A percentile compares a stretch with the other conserved stretches of the same genome.
Conservation (phyloP, 2,329 filamentous ascomycete species). For the Aspergillus cejpii region DNA sequence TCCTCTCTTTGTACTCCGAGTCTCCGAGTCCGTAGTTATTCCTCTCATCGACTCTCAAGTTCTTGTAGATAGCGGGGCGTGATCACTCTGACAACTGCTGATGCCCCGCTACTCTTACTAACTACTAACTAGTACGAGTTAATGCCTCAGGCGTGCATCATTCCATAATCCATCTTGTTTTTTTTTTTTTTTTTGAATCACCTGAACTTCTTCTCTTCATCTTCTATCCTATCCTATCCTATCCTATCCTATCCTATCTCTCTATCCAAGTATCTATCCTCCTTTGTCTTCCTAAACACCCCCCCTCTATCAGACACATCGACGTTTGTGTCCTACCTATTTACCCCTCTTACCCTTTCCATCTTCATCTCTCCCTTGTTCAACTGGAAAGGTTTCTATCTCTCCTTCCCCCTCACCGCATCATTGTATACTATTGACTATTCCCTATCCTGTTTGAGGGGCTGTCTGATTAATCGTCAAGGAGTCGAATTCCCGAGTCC, state of each 20-base stretch:
- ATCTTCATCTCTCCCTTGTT: conserved; percentile 15
- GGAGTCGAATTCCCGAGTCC: conserved; percentile 9
- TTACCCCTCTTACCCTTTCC: conserved; percentile 5
- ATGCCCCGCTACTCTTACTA: conserved; percentile 5
- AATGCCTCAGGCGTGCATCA: neutral
- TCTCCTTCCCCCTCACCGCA: conserved; percentile 1
- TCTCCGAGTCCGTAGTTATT: no score
- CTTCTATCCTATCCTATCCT: no score
- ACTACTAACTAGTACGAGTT: conserved; percentile 4
- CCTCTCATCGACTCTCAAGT: no score
- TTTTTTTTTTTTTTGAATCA: conserved; percentile 10
- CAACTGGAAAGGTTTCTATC: conserved; percentile 12
- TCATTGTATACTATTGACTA: conserved; percentile 15
- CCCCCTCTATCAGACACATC: conserved; percentile 6
- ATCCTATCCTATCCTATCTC: conserved; percentile 10
- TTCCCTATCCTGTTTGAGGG: conserved; percentile 2
- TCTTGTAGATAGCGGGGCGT: no score
- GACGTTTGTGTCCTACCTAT: conserved; percentile 2
- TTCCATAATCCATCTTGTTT: conserved; percentile 10
- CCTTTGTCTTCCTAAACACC: conserved; percentile 9
- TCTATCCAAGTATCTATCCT: conserved; percentile 1
- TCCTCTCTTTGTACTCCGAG: no score
- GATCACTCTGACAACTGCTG: conserved; percentile 13
- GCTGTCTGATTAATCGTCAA: neutral
- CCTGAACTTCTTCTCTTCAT: conserved; percentile 11